A percentile compares a stretch with the other conserved stretches of the same genome.
These are phyloP conservation scores for Apophysomyces trapeziformis DNA, from an alignment of 371 early-diverging fungal species.

Conservation along the genomic window DNA sequence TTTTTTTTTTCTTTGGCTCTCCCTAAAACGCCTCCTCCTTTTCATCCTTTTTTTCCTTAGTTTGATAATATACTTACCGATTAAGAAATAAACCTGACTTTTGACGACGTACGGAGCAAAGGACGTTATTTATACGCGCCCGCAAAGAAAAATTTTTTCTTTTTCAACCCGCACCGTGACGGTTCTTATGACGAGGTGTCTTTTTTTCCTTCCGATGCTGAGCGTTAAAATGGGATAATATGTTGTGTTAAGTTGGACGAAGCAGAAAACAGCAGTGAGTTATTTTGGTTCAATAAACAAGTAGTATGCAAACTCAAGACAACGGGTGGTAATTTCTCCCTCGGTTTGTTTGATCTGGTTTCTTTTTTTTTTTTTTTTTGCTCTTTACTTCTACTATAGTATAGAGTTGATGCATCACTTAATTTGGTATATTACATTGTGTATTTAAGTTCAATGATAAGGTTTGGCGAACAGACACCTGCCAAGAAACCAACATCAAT, in stretches of 20 bases:
- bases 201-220: neutral
- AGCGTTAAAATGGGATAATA: too few species aligned
- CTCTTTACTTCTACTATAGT: too few species aligned
- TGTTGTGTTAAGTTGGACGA: too few species aligned
- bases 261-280: too few species aligned
- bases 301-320: too few species aligned
- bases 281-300: too few species aligned
- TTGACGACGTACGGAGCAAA: neutral
- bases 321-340: too few species aligned
- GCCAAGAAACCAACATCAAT: neutral
- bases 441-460: neutral
- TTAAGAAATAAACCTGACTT: constrained; percentile 3
- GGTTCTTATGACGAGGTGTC: neutral
- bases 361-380: too few species aligned
- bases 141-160: neutral
- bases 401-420: too few species aligned
- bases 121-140: neutral
- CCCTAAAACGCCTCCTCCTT: constrained; percentile 7
- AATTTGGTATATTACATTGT: too few species aligned
- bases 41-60: neutral
- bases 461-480: constrained; percentile 8
- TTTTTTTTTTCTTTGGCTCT: constrained; percentile 5
- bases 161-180: neutral
- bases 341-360: too few species aligned
- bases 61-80: neutral